These are phyloP conservation scores for Pontederia crassipes DNA, from an alignment of 176 grass and related monocot species.

Conservation along the genomic window DNA sequence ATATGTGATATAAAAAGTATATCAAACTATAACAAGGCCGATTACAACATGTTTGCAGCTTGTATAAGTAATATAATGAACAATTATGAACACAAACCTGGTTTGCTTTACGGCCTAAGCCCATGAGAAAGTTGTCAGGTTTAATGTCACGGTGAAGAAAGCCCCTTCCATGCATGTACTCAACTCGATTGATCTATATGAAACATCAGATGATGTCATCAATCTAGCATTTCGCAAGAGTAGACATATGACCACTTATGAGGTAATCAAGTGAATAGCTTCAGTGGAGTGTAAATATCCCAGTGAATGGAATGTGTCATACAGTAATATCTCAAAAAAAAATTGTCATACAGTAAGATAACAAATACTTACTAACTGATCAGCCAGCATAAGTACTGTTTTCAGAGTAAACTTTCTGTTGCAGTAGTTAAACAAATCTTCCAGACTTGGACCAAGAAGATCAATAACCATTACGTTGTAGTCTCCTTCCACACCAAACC, in stretches of 20 bases:
- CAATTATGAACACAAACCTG: slow-evolving; percentile 34
- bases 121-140: slow-evolving; percentile 87
- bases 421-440: slow-evolving; percentile 84
- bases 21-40: too few relatives aligned
- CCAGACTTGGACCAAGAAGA: slow-evolving; percentile 89
- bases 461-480: slow-evolving; percentile 90
- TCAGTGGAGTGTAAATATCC: not conserved
- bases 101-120: slow-evolving; percentile 79
- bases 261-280: too few relatives aligned
- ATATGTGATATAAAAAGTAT: too few relatives aligned
- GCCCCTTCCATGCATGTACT: slow-evolving; percentile 89
- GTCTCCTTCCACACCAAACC: slow-evolving; percentile 73
- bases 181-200: slow-evolving; percentile 68
- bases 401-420: slow-evolving; percentile 75
- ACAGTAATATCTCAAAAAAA: too few relatives aligned
- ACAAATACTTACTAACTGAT: slow-evolving; percentile 59
- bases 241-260: not conserved
- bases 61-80: not conserved
- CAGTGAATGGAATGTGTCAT: not conserved
- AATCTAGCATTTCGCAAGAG: not conserved
- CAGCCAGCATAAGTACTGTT: slow-evolving; percentile 93
- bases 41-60: too few relatives aligned
- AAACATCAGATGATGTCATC: not conserved
- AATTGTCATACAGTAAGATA: not conserved
- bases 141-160: slow-evolving; percentile 96